Evolutionary conservation across 306 rosid species (phyloP), one percentile per base, ranked within the genome.

Genomic region (Pyrus bretschneideri): DNA sequence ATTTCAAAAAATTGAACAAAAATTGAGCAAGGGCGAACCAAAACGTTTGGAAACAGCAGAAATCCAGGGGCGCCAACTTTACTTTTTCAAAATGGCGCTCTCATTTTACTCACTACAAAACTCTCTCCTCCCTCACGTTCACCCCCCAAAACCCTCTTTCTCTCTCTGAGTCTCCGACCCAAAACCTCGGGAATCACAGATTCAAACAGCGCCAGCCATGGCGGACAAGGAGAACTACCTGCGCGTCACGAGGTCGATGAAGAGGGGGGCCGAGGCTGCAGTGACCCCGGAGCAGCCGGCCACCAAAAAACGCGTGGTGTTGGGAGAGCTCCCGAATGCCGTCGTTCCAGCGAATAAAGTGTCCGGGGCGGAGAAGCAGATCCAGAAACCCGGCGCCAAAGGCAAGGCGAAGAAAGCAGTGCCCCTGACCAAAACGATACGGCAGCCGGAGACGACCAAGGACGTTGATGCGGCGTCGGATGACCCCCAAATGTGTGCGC

Each of bases 401-500:
- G 19, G 30, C 19, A 84, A 62, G 70, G 61, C 31, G 45, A 69
- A 72, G 25, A 86, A 76, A 55, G 62, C 42, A 2, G 25, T n/a
- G 33, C 52, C 81, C 11, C 76, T 49, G 11, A 57, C 76, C 30
- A 35, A 30, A 13, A 5, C 57, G 44, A 54, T 12, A 14, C 11
- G 10, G 12, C 13, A 70, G 27, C 44, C 74, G 40, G 33, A 78
- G 33, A 35, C 27, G 38, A 11, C 63, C 4, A 14, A 44, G 69
- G 74, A 42, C 4, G 30, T 15, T 15, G 78, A 78, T 30, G 51
- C 21, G 8, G 35, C 31, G 38, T 44, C 21, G 59, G 86, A 83
- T 2, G 97, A 94, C 40, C 91, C 95, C 2, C 96, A 85, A 11
- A 76, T 88, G 33, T 87, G 89, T 30, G 82, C 12, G 25, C 83